These are phyloP conservation scores for Geotrichum ghanense DNA, from an alignment of 805 yeast species.

Conservation along the genomic window DNA sequence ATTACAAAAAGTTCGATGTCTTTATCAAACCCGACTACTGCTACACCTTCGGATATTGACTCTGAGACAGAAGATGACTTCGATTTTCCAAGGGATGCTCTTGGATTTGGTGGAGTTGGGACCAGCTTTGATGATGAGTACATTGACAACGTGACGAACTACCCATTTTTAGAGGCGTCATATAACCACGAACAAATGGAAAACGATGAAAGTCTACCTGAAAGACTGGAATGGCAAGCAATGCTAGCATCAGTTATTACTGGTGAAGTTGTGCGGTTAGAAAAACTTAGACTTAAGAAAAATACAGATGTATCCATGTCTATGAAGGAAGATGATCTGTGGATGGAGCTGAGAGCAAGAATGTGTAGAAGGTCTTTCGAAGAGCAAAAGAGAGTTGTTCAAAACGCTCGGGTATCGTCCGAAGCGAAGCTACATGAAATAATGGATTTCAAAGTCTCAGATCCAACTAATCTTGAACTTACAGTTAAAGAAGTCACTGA, in stretches of 20 bases:
- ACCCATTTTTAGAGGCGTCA: not conserved
- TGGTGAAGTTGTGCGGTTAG: constrained; percentile 89
- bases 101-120: not conserved
- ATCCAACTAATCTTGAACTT: constrained; percentile 13
- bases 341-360: constrained; percentile 83
- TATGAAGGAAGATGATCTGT: constrained; percentile 48
- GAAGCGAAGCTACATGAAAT: constrained; percentile 65
- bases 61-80: not conserved
- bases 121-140: not conserved
- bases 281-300: constrained; percentile 41
- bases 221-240: constrained; percentile 90
- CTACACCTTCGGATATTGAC: constrained; percentile 1
- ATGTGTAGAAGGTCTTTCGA: constrained; percentile 67
- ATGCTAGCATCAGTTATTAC: constrained; percentile 84
- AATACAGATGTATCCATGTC: constrained; percentile 36
- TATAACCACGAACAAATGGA: constrained; percentile 1
- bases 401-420: constrained; percentile 59
- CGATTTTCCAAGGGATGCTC: not conserved
- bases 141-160: not conserved
- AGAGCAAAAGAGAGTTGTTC: constrained; percentile 60
- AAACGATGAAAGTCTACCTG: constrained; percentile 30
- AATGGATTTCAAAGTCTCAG: constrained; percentile 43
- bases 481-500: constrained; percentile 42
- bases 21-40: not conserved
- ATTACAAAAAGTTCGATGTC: not conserved